Base-by-base conservation (phyloP, 768 basidiomycete genomes). In the Suillus subaureus region DNA sequence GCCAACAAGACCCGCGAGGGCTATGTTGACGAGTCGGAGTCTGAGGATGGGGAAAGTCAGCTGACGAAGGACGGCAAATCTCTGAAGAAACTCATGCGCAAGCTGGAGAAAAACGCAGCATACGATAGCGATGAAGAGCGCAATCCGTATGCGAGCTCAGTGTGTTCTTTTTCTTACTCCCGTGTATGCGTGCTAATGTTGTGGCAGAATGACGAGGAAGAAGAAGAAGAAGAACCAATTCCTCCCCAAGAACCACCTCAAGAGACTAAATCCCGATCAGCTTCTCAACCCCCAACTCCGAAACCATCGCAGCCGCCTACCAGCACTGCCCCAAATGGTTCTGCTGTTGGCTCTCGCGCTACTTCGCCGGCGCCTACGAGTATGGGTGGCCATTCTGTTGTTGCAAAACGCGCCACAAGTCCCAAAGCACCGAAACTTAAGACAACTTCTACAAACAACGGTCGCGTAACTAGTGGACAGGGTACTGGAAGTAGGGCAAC, bases 11-110 rank as follows among this genome's bases (percentile, higher is more conserved):
- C 80, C 60, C 83, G 87, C 15, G 90, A 92, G 54, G 85, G 85
- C 13, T 84, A 85, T 49, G 80, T 92, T 43, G 91, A 91, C 70
- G 90, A 89, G 68, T 88, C 89, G 1, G 91, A 93, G 6, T 92
- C 94, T 35, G 85, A 85, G 51, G 90, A 90, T 35, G 90, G 89
- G 40, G 76, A 81, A 26, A 80, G 83, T 61, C 80, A 86, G 67
- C 70, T 87, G 45, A 88, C 86, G 52, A 89, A 87, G 67, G 90
- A 93, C 42, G 90, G 87, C 18, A 91, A 91, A 77, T 86, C 85
- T 4, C 88, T 96, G 81, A 90, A 93, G 79, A 96, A 96, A 78
- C 83, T 96, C 23, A 87, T 98, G 72, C 89, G 85, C 67, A 92
- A 88, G 73, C 82, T 89, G 64, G 96, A 96, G 77, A 93, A 94